Evolutionary conservation across 108 stramenopile genomes (phyloP), one percentile per base, ranked within the genome.

Genomic region (Skeletonema tropicum): DNA sequence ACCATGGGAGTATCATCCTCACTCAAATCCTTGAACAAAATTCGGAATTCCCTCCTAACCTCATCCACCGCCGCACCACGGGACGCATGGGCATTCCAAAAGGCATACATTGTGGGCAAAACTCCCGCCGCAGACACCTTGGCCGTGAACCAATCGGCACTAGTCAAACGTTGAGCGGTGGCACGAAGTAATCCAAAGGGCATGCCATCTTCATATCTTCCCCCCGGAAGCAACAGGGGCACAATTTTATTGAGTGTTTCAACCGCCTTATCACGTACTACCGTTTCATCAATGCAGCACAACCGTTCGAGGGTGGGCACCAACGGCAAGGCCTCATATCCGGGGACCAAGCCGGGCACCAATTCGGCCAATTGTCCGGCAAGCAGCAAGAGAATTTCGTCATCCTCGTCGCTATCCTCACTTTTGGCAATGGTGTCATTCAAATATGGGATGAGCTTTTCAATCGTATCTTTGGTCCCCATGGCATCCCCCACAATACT

Each of bases 1-100:
- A 99, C 99, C 98, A 97, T 98, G 70, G 99, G 99, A 10, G 99
- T 97, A 74, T 96, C 97, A 79, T 99, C 98, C 66, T 77, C 70
- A 60, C 88, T 89, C 30, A 96, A 73, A 63, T 90, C 90, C 75
- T 88, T 91, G 75, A 86, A 93, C 21, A 94, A 68, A 33, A 68
- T 63, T 9, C 88, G 72, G 12, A 96, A 68, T 71, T 96, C 93
- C 38, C 71, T 60, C 57, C 73, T 55, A 10, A 76, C 80, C 41
- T 79, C 83, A 21, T 76, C 75, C 42, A 57, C 71, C 45, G 57
- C 66, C 33, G 55, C 74, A 68, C 74, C 67, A 19, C 30, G 38
- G 30, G 66, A 13, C 9, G 58, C 60, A 48, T 75, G 74, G 0
- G 70, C 82, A 68, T 83, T 70, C 71, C 73, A 83, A 74, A 83